Evolutionary conservation across 208 protist genomes (phyloP).

Genomic region (Acanthamoeba castellanii): DNA sequence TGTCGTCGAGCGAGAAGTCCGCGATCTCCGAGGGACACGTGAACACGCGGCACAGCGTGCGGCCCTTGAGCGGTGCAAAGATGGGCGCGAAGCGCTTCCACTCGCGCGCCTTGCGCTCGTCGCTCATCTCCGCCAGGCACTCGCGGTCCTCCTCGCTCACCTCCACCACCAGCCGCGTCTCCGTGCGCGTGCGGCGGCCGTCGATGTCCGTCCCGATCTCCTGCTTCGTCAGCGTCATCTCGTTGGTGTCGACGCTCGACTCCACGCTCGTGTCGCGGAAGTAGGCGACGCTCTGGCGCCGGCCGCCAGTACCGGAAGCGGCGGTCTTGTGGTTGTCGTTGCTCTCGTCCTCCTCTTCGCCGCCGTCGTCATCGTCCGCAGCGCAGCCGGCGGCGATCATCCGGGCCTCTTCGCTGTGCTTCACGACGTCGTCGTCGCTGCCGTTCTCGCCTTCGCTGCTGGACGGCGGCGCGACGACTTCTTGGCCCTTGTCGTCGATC

Average conservation of each 20-base stretch:
- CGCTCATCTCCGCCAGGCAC: constrained; percentile 65
- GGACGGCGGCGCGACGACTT: background rate
- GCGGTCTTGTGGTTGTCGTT: background rate
- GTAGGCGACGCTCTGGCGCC: background rate
- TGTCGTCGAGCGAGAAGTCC: constrained; percentile 38
- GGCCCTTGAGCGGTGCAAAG: constrained; percentile 58
- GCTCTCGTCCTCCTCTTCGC: background rate
- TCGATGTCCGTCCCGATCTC: background rate
- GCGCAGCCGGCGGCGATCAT: constrained; percentile 52
- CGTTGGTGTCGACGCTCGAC: background rate
- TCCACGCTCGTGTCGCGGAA: background rate
- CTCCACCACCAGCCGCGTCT: constrained; percentile 15
- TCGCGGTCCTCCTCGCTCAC: constrained; percentile 62
- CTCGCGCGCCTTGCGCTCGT: constrained; percentile 50
- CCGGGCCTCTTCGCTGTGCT: background rate
- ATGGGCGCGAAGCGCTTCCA: constrained; percentile 36
- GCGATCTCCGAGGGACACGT: constrained; percentile 43
- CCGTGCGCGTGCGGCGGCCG: background rate
- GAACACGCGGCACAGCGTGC: constrained; percentile 62
- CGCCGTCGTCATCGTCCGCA: background rate
- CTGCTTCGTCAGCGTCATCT: background rate
- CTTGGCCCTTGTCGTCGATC: background rate
- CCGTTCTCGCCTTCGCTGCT: background rate
- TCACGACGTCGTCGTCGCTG: background rate
- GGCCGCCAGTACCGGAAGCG: background rate